These are phyloP conservation scores for Cadophora malorum DNA, from an alignment of 2,329 filamentous ascomycete genomes.

Conservation along the genomic window DNA sequence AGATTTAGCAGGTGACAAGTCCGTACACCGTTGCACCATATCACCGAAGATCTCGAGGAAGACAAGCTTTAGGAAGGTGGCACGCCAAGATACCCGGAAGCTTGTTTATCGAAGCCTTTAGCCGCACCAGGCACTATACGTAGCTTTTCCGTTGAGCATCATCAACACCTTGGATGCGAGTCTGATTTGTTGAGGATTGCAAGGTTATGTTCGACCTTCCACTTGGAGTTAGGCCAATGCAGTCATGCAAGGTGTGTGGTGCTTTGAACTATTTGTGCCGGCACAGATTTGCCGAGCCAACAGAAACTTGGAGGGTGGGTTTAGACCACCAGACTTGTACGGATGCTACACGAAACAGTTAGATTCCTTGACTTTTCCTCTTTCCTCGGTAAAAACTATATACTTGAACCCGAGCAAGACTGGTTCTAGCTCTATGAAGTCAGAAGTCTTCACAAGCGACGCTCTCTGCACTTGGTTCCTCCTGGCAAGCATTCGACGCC, in stretches of 20 bases:
- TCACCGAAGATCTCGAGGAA: background rate
- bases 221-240: background rate
- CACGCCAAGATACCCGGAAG: constrained; percentile 13
- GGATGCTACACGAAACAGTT: too few relatives aligned
- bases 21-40: background rate
- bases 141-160: background rate
- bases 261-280: background rate
- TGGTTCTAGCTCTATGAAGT: background rate
- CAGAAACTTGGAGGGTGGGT: background rate
- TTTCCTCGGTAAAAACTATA: too few relatives aligned
- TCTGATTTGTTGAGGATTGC: background rate
- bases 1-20: background rate
- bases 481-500: too few relatives aligned
- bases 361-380: too few relatives aligned
- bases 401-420: too few relatives aligned
- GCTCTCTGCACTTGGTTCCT: too few relatives aligned
- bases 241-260: background rate
- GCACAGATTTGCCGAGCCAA: background rate
- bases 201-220: background rate
- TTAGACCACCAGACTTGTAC: too few relatives aligned
- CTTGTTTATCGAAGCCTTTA: constrained; percentile 7
- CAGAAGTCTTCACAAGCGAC: background rate
- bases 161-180: background rate
- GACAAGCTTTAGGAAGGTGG: constrained; percentile 15
- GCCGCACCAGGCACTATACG: background rate